Conservation (phyloP, 345 rosid species). For the Litchi chinensis region DNA sequence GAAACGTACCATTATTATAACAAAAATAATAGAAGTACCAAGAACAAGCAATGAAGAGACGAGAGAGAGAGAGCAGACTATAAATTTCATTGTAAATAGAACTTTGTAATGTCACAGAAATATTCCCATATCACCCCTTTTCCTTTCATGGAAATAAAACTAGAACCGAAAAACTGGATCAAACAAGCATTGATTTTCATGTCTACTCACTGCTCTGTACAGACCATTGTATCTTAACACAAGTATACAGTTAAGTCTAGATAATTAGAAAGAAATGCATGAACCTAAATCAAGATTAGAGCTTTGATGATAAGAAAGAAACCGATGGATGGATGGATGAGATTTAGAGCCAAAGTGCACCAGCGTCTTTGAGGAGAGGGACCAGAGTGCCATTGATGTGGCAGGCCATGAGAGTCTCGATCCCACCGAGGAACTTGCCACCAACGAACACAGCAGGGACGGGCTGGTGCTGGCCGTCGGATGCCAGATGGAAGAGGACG, state of each 20-base stretch:
- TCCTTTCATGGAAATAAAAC: too few species aligned
- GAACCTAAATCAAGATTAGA: background rate
- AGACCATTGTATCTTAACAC: background rate
- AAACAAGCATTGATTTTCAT: background rate
- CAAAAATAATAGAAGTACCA: background rate
- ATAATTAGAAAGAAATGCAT: background rate
- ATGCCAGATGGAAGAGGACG: constrained; percentile 42
- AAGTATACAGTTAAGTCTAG: background rate
- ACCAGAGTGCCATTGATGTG: constrained; percentile 88
- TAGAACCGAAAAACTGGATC: too few species aligned
- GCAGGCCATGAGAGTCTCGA: constrained; percentile 89
- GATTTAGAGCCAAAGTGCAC: constrained; percentile 92
- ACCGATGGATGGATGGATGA: background rate
- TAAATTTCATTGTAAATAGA: too few species aligned
- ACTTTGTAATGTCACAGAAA: too few species aligned
- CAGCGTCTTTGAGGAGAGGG: constrained; percentile 90
- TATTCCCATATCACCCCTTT: too few species aligned
- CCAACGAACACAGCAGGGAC: constrained; percentile 76
- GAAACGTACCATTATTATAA: background rate
- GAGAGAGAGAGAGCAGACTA: background rate
- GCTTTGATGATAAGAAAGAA: background rate
- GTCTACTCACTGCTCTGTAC: background rate
- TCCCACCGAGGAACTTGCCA: constrained; percentile 84
- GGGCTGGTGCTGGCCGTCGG: constrained; percentile 38
- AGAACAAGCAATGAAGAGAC: background rate